Percentiles rank a stretch among this genome's conserved stretches.
Evolutionary conservation across 371 early-diverging fungal genomes (phyloP).

Genomic region (Rhizomucor pusillus): DNA sequence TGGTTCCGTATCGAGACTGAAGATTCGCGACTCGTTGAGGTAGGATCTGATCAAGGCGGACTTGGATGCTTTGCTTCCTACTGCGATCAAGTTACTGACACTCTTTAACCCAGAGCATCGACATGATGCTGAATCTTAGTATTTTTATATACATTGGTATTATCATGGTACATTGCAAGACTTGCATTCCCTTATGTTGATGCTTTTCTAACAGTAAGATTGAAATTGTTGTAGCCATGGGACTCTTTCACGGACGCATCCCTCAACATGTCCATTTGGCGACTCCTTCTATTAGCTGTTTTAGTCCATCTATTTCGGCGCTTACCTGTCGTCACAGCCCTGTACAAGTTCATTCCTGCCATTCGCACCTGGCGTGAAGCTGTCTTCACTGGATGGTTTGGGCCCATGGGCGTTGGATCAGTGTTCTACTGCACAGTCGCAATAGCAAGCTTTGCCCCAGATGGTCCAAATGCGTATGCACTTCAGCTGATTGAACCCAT

Average conservation of each 20-base stretch:
- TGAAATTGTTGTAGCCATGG: slow-evolving; percentile 57
- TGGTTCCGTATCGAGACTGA: slow-evolving; percentile 85
- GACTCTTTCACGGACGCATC: slow-evolving; percentile 42
- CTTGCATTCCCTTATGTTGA: neutral
- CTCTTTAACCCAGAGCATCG: slow-evolving; percentile 53
- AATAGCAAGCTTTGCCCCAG: slow-evolving; percentile 20
- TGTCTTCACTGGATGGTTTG: slow-evolving; percentile 93
- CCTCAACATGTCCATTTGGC: slow-evolving; percentile 48
- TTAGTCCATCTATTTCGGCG: slow-evolving; percentile 78
- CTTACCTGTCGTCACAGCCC: slow-evolving; percentile 65
- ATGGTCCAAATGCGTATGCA: slow-evolving; percentile 17
- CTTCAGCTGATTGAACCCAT: slow-evolving; percentile 53
- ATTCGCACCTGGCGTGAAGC: slow-evolving; percentile 72
- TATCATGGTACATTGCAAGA: slow-evolving; percentile 47
- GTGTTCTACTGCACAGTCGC: slow-evolving; percentile 71
- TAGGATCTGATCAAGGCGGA: slow-evolving; percentile 4
- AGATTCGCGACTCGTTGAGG: slow-evolving; percentile 80
- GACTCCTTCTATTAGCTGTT: slow-evolving; percentile 57
- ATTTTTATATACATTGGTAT: slow-evolving; percentile 92
- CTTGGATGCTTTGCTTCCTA: no score
- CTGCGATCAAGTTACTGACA: no score
- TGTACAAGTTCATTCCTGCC: slow-evolving; percentile 67
- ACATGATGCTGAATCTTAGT: slow-evolving; percentile 79
- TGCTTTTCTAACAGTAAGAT: neutral
- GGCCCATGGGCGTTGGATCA: slow-evolving; percentile 88